These are phyloP conservation scores for Clonostachys byssicola DNA, from an alignment of 2,329 filamentous ascomycete genomes.

Conservation along the genomic window DNA sequence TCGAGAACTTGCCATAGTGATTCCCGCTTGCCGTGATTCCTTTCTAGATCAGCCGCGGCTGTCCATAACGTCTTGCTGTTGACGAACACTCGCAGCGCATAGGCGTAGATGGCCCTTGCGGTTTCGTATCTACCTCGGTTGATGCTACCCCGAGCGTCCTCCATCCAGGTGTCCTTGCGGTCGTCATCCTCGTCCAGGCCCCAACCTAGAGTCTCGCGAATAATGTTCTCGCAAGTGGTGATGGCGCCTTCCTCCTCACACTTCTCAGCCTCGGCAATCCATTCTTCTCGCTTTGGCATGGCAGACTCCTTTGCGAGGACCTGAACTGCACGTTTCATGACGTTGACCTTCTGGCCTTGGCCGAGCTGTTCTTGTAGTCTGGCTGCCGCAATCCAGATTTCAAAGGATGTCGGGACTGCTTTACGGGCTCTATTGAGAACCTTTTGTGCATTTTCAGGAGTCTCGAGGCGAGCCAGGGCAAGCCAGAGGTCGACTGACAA, in stretches of 20 bases:
- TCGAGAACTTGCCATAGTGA: slow-evolving; percentile 81
- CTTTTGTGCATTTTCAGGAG: slow-evolving; percentile 86
- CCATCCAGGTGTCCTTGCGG: slow-evolving; percentile 91
- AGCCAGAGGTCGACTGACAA: slow-evolving; percentile 94
- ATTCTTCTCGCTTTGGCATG: slow-evolving; percentile 96
- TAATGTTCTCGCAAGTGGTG: slow-evolving; percentile 83
- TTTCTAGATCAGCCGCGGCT: slow-evolving; percentile 85
- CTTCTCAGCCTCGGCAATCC: slow-evolving; percentile 91
- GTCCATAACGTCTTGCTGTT: slow-evolving; percentile 87
- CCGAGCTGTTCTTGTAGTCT: slow-evolving; percentile 85
- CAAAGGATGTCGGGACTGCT: slow-evolving; percentile 86
- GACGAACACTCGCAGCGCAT: slow-evolving; percentile 83
- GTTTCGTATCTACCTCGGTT: slow-evolving; percentile 82
- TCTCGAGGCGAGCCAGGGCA: slow-evolving; percentile 84
- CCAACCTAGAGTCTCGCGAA: slow-evolving; percentile 90
- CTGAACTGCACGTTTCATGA: slow-evolving; percentile 92
- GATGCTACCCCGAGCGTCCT: slow-evolving; percentile 82
- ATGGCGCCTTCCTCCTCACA: slow-evolving; percentile 90
- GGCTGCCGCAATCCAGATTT: slow-evolving; percentile 95
- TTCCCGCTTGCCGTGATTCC: slow-evolving; percentile 81
- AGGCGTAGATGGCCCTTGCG: slow-evolving; percentile 88
- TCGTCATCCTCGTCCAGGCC: slow-evolving; percentile 94
- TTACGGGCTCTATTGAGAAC: slow-evolving; percentile 94
- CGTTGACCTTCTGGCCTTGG: slow-evolving; percentile 73
- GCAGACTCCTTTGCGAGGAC: slow-evolving; percentile 85